Base-by-base conservation (phyloP, 306 rosid genomes). In the Neltuma alba region DNA sequence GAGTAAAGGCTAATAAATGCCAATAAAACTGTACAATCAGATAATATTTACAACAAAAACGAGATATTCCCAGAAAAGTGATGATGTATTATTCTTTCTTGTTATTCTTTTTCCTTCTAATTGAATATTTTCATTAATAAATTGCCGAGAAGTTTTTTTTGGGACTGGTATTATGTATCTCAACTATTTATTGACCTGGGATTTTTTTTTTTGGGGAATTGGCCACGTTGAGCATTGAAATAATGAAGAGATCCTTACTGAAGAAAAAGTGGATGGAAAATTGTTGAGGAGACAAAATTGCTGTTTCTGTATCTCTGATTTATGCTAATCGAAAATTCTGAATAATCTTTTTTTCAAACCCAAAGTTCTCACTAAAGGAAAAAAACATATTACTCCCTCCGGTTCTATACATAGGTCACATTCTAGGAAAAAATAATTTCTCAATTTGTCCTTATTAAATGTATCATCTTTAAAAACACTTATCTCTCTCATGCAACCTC, bases 251-350 rank as follows among this genome's bases (percentile, higher is more conserved):
- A 74, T 58, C 44, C 61, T 50, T 78, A 7, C 63, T 44, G 75
- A 70, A 66, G 66, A 41, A 48, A 40, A 67, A 74, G 13, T 37
- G 62, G 69, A 70, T 28, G 54, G 20, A 18, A 37, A 70, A 54
- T 20, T 44, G n/a, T 30, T 10, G 67, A 54, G 28, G 20, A 12
- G 15, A 36, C 40, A 70, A 60, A 44, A 23, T 33, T 23, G 50
- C 44, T 50, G 80, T 12, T 54, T 41, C 18, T 45, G 38, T 34
- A 16, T 81, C 13, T 74, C 62, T 50, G 75, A 70, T 70, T 55
- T 45, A 50, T 71, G 72, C 62, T 77, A 41, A 60, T 37, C 81
- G 30, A 74, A 68, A 23, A 40, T 40, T 84, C 48, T 78, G 67
- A 50, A 69, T 54, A 67, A 23, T 40, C 21, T 69, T 73, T 68